phyloP scores from a whole-genome alignment of 1,139 yeast genomes.

The Geotrichum australiense region DNA sequence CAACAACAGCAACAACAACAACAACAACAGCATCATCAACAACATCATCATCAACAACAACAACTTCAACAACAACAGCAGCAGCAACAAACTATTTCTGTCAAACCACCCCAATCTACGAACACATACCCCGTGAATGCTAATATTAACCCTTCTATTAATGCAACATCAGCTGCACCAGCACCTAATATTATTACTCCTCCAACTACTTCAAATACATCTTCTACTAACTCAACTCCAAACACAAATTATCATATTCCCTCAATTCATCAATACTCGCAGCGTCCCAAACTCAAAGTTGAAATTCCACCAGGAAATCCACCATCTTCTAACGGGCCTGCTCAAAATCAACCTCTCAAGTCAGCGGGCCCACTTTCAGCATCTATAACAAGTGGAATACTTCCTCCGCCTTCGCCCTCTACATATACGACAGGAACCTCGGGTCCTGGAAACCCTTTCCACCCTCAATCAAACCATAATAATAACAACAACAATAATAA shows the following conservation, averaged over 20 bases:
- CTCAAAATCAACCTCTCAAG: constrained; percentile 22
- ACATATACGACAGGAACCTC: constrained; percentile 10
- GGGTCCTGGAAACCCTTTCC: constrained; percentile 17
- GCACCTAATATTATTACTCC: constrained; percentile 10
- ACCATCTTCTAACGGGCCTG: constrained; percentile 13
- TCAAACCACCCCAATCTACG: no score
- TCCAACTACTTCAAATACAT: constrained; percentile 2
- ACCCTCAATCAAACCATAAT: neutral
- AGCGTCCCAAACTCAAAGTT: constrained; percentile 37
- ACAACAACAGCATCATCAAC: no score
- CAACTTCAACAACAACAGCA: constrained; percentile 12
- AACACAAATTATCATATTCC: constrained; percentile 7
- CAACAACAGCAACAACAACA: neutral
- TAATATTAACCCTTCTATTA: no score
- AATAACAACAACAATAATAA: neutral
- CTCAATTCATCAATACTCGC: constrained; percentile 11
- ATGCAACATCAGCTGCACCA: constrained; percentile 10
- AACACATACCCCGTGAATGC: no score
- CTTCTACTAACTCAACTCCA: constrained; percentile 14
- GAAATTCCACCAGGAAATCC: constrained; percentile 33
- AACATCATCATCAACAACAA: constrained; percentile 19
- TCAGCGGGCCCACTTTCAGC: constrained; percentile 18
- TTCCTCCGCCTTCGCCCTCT: constrained; percentile 18
- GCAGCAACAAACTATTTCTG: constrained; percentile 3
- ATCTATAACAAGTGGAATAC: constrained; percentile 10